Percentiles rank a stretch among this genome's conserved stretches.
These are phyloP conservation scores for Paraconiothyrium brasiliense DNA, from an alignment of 2,329 filamentous ascomycete genomes.

Conservation along the genomic window DNA sequence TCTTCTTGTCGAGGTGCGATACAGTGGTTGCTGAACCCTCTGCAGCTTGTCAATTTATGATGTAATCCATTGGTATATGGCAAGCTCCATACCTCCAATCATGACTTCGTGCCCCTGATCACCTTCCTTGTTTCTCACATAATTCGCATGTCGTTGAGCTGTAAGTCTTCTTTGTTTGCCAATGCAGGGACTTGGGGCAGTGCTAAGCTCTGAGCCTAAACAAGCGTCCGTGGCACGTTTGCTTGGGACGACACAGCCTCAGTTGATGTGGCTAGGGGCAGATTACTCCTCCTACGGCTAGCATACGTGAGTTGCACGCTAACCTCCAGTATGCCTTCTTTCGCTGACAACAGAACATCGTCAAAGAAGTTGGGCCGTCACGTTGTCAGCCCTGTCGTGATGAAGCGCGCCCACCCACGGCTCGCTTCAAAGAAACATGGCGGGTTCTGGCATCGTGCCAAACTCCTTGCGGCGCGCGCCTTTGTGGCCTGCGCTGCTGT, in stretches of 20 bases:
- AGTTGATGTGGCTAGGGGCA: conserved; percentile 1
- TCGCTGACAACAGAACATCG: background rate
- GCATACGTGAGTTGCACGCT: background rate
- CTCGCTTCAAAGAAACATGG: conserved; percentile 2
- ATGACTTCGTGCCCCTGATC: conserved; percentile 34
- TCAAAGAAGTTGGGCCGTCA: background rate
- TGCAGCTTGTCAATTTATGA: conserved; percentile 30
- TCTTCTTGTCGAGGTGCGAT: conserved; percentile 33
- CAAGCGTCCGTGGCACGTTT: conserved; percentile 7
- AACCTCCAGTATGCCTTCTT: background rate
- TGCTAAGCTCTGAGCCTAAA: conserved; percentile 6
- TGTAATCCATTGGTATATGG: conserved; percentile 33
- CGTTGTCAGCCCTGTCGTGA: background rate
- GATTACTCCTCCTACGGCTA: background rate
- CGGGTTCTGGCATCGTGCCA: background rate
- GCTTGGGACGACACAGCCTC: conserved; percentile 12
- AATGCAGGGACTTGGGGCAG: conserved; percentile 11
- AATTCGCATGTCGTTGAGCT: background rate
- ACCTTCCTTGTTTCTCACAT: background rate
- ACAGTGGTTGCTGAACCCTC: conserved; percentile 32
- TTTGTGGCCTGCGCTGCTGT: background rate
- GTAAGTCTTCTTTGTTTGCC: background rate
- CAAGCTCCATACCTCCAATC: conserved; percentile 46
- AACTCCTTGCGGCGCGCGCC: background rate
- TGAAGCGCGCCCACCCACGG: background rate